These are phyloP conservation scores for Aspergillus funiculosus DNA, from an alignment of 495 filamentous ascomycete genomes.

Conservation along the genomic window DNA sequence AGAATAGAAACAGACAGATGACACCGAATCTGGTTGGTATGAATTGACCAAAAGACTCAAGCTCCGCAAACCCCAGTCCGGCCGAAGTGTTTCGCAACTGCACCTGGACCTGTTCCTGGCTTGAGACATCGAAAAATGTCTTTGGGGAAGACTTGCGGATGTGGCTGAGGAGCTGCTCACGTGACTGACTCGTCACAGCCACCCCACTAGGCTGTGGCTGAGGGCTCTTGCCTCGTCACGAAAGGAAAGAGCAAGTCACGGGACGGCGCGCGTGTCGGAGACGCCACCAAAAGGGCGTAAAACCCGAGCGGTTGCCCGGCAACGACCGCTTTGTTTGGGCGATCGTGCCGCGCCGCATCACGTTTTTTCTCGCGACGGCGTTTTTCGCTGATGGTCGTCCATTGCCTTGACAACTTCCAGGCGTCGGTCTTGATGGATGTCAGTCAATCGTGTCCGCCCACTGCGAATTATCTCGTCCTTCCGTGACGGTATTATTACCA, in stretches of 20 bases:
- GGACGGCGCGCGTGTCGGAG: slow-evolving; percentile 1
- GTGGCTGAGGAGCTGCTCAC: slow-evolving; percentile 11
- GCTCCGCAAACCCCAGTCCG: slow-evolving; percentile 3
- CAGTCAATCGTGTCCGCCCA: slow-evolving; percentile 13
- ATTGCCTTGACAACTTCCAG: slow-evolving; percentile 18
- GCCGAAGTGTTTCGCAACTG: slow-evolving; percentile 12
- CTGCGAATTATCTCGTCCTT: slow-evolving; percentile 4
- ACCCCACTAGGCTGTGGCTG: slow-evolving; percentile 7
- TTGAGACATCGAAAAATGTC: slow-evolving; percentile 26
- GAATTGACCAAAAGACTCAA: not conserved
- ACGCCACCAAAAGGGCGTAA: slow-evolving; percentile 5
- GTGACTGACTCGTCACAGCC: slow-evolving; percentile 19
- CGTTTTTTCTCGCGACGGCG: slow-evolving; percentile 22
- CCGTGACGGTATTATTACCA: slow-evolving; percentile 24
- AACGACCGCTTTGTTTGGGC: slow-evolving; percentile 17
- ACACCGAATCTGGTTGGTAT: not conserved
- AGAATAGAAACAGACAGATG: not conserved
- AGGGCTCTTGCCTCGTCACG: slow-evolving; percentile 6
- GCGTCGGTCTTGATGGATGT: slow-evolving; percentile 15
- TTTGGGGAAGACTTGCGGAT: slow-evolving; percentile 9
- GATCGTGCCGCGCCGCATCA: slow-evolving; percentile 17
- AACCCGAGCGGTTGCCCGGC: slow-evolving; percentile 18
- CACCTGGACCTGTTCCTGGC: not conserved
- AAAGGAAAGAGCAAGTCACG: slow-evolving; percentile 16
- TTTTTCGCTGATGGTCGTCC: slow-evolving; percentile 13